phyloP scores from a whole-genome alignment of 1,139 yeast species.

The Lodderomyces parapsilosis region DNA sequence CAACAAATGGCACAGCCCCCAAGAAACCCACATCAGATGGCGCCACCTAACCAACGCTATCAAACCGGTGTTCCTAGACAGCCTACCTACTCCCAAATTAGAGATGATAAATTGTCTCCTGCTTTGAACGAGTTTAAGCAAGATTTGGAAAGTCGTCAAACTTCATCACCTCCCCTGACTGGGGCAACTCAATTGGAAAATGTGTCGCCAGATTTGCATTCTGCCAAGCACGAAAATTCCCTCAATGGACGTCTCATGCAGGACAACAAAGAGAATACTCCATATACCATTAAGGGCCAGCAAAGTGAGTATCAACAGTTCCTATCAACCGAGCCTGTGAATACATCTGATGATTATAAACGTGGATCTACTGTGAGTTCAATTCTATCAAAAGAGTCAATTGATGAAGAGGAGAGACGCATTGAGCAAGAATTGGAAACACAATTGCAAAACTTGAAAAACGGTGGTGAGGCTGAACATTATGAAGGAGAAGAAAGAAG shows the following conservation, averaged over 20 bases:
- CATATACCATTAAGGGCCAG: conserved; percentile 3
- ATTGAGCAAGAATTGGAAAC: conserved; percentile 41
- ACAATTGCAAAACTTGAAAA: conserved; percentile 38
- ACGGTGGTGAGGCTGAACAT: conserved; percentile 20
- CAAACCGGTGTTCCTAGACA: conserved; percentile 7
- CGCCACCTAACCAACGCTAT: conserved; percentile 5
- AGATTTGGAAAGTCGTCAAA: conserved; percentile 28
- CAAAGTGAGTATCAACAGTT: conserved; percentile 31
- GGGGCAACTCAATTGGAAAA: background rate
- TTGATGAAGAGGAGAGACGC: conserved; percentile 33
- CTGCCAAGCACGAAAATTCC: background rate
- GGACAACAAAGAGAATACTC: conserved; percentile 4
- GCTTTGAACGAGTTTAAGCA: conserved; percentile 32
- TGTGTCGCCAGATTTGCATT: background rate
- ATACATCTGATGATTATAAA: background rate
- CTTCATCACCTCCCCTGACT: background rate
- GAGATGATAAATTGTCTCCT: conserved; percentile 23
- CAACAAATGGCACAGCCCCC: conserved; percentile 1
- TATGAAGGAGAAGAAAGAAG: background rate
- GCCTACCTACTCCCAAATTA: conserved; percentile 13
- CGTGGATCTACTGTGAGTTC: conserved; percentile 42
- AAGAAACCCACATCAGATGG: background rate
- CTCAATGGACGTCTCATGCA: background rate
- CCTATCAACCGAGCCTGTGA: conserved; percentile 16
- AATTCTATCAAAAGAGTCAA: conserved; percentile 33